Base-by-base conservation (phyloP, 768 basidiomycete genomes). In the Boletus insuetus region DNA sequence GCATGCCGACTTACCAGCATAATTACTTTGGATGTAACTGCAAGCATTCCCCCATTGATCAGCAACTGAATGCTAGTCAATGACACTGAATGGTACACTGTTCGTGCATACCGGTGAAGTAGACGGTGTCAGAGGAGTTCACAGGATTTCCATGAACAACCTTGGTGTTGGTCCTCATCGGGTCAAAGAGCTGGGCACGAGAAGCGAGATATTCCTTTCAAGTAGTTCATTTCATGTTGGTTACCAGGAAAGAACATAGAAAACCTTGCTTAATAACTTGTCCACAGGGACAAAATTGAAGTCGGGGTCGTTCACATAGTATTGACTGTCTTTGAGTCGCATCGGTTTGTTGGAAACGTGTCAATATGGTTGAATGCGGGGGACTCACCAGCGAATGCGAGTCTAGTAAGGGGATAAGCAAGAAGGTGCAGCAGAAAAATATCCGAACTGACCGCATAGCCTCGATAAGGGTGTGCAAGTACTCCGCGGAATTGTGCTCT, bases 301-400 rank as follows among this genome's bases (percentile, higher is more conserved):
- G 1, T 91, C 86, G 0, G 94, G 96, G 67, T 98, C 97, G 1
- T 92, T 81, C n/a, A 98, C 89, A 71, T 91, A 98, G 73, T 90
- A 90, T 65, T 87, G 84, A 37, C 85, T 88, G 58, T 97, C 94
- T 89, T 53, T 20, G 26, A 38, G 29, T 26, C 10, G 19, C 37
- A 38, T 53, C 14, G 22, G 41, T 37, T 37, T n/a, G 17, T 52
- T n/a, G 22, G n/a, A 48, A 14, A 4, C 35, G 16, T 38, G 14
- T 34, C 10, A 14, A 16, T 43, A 44, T 34, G 4, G 35, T 22
- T 22, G 19, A 32, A 37, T 34, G 29, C 37, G 10, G n/a, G 14
- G 45, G 42, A 60, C 74, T 62, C 66, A 90, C 89, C 91, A 41
- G 90, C 85, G 64, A 94, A 94, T 35, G 83, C 83, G 32, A 85